Evolutionary conservation across 495 filamentous ascomycete genomes (phyloP).

Genomic region (Collariella sp.): DNA sequence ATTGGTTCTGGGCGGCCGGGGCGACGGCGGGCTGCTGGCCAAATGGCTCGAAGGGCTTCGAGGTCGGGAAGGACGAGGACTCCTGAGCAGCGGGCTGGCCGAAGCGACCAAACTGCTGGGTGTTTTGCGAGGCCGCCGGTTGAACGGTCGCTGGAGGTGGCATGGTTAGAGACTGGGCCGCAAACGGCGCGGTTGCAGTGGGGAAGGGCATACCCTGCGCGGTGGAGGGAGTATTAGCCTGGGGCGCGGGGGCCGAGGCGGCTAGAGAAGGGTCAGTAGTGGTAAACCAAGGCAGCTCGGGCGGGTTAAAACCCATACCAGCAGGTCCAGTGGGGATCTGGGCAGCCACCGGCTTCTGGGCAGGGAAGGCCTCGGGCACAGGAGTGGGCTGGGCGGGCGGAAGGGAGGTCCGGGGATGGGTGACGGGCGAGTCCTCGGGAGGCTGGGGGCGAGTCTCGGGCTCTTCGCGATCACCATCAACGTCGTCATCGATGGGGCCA

Average conservation of each 20-base stretch:
- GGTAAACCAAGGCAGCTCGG: not conserved
- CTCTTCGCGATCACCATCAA: constrained; percentile 91
- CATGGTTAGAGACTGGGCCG: constrained; percentile 24
- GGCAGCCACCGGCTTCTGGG: constrained; percentile 60
- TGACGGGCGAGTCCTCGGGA: constrained; percentile 84
- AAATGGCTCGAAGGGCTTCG: constrained; percentile 87
- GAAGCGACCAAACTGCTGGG: constrained; percentile 67
- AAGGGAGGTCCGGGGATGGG: constrained; percentile 81
- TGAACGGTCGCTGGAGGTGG: constrained; percentile 25
- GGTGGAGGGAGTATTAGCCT: constrained; percentile 14
- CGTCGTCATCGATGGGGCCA: constrained; percentile 65
- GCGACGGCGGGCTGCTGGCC: constrained; percentile 53
- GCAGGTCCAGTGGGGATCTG: constrained; percentile 42
- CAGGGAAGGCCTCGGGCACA: constrained; percentile 51
- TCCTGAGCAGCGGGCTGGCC: constrained; percentile 50
- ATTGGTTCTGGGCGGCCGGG: constrained; percentile 37
- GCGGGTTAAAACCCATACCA: constrained; percentile 26
- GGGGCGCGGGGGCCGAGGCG: constrained; percentile 25
- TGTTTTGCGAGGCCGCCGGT: constrained; percentile 39
- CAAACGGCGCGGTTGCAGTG: not conserved
- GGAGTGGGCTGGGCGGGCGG: constrained; percentile 60
- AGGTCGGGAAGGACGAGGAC: constrained; percentile 46
- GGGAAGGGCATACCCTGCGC: constrained; percentile 23
- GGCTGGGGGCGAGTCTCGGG: constrained; percentile 91
- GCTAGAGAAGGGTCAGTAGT: constrained; percentile 28